Percentiles rank a stretch among this genome's conserved stretches.
Evolutionary conservation across 495 filamentous ascomycete species (phyloP).

Genomic region (Amorphotheca resinae): DNA sequence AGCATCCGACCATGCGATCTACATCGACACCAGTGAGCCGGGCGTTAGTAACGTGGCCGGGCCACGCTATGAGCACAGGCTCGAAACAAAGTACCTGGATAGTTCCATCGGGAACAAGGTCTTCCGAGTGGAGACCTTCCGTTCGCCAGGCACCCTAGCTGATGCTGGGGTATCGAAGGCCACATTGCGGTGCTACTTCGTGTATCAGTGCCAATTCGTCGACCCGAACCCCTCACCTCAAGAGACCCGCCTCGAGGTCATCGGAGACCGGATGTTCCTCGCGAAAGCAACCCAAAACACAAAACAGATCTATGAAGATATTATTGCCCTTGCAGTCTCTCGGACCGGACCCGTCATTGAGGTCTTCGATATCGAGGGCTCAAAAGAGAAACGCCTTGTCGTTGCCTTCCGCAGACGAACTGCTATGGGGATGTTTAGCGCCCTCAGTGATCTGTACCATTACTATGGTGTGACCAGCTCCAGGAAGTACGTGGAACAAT

Average conservation of each 20-base stretch:
- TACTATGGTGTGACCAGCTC: conserved; percentile 96
- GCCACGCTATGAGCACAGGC: conserved; percentile 81
- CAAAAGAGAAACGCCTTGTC: conserved; percentile 82
- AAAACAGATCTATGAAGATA: conserved; percentile 83
- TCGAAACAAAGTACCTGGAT: conserved; percentile 91
- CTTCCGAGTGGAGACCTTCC: conserved; percentile 94
- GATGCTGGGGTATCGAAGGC: conserved; percentile 43
- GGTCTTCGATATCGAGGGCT: conserved; percentile 88
- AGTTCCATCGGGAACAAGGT: conserved; percentile 42
- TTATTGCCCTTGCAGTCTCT: conserved; percentile 71
- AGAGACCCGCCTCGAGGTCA: conserved; percentile 81
- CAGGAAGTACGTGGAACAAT: conserved; percentile 96
- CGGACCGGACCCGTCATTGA: conserved; percentile 92
- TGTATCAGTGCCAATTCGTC: conserved; percentile 88
- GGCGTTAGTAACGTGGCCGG: conserved; percentile 63
- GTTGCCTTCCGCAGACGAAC: conserved; percentile 89
- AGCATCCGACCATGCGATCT: conserved; percentile 87
- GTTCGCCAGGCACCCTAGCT: conserved; percentile 63
- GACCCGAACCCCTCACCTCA: conserved; percentile 54
- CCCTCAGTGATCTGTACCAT: conserved; percentile 91
- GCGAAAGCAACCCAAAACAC: conserved; percentile 94
- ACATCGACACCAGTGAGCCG: conserved; percentile 92
- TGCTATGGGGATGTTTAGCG: conserved; percentile 88
- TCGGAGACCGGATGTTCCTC: conserved; percentile 87
- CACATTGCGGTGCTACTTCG: conserved; percentile 92